Evolutionary conservation across 441 rosid genomes (phyloP).

Genomic region (Lepidium campestre): DNA sequence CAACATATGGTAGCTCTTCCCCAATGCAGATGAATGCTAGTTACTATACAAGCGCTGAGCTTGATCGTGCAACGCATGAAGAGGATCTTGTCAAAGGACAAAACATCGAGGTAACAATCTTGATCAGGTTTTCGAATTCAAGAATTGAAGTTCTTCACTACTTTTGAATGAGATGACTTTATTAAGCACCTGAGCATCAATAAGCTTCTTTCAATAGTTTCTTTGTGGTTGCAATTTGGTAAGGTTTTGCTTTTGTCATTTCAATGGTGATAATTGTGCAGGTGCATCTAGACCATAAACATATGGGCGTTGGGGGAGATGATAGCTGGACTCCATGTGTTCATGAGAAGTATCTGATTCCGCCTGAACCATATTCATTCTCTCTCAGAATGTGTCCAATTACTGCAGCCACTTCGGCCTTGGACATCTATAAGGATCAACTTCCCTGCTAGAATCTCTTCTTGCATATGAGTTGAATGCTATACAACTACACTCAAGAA

Average conservation of each 20-base stretch:
- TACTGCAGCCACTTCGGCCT: slow-evolving; percentile 46
- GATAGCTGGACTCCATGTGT: slow-evolving; percentile 92
- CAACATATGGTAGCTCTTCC: slow-evolving; percentile 63
- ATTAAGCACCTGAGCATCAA: background rate
- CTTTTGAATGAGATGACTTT: background rate
- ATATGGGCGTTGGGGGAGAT: slow-evolving; percentile 95
- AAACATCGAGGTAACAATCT: slow-evolving; percentile 59
- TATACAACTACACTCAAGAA: background rate
- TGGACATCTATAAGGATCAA: slow-evolving; percentile 55
- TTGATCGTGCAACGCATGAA: slow-evolving; percentile 66
- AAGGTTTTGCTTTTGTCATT: background rate
- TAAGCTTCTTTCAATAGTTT: background rate
- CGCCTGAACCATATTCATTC: slow-evolving; percentile 70
- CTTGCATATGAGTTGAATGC: background rate
- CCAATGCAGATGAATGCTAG: slow-evolving; percentile 96
- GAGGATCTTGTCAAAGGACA: slow-evolving; percentile 73
- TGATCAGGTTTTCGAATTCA: background rate
- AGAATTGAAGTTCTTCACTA: background rate
- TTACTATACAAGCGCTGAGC: slow-evolving; percentile 62
- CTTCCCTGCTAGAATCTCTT: slow-evolving; percentile 33
- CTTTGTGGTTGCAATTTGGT: background rate
- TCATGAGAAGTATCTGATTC: slow-evolving; percentile 71
- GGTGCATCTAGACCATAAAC: slow-evolving; percentile 98
- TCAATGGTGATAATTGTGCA: slow-evolving; percentile 22
- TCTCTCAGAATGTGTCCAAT: slow-evolving; percentile 65